Evolutionary conservation across 2,329 filamentous ascomycete species (phyloP).

Genomic region (Mycosphaerella sp.): DNA sequence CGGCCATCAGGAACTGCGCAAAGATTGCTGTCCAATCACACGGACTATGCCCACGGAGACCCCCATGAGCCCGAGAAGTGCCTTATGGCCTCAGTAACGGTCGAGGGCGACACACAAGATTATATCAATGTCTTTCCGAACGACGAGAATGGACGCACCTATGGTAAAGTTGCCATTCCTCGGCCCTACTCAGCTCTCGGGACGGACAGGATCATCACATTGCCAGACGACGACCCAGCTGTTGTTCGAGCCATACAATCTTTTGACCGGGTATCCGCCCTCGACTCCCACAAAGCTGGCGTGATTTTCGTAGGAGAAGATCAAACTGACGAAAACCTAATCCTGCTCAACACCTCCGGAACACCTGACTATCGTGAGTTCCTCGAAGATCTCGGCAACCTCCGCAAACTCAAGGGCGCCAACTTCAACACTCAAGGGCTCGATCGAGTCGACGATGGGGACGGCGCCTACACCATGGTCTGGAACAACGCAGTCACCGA

Average conservation of each 20-base stretch:
- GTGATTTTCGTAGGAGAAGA: constrained; percentile 88
- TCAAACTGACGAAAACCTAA: constrained; percentile 75
- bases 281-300: constrained; percentile 93
- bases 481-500: constrained; percentile 95
- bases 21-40: constrained; percentile 18
- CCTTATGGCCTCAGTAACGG: constrained; percentile 21
- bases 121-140: constrained; percentile 29
- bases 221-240: constrained; percentile 57
- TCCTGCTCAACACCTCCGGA: constrained; percentile 78
- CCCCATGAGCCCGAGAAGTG: constrained; percentile 11
- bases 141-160: constrained; percentile 22
- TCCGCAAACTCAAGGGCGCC: constrained; percentile 73
- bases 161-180: constrained; percentile 48
- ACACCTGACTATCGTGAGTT: constrained; percentile 86
- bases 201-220: constrained; percentile 47
- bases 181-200: constrained; percentile 27
- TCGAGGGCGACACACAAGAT: constrained; percentile 22
- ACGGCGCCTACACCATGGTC: constrained; percentile 83
- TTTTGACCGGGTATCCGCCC: constrained; percentile 81
- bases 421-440: constrained; percentile 91
- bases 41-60: constrained; percentile 13
- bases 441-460: constrained; percentile 67
- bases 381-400: constrained; percentile 70
- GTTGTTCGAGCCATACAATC: constrained; percentile 66
- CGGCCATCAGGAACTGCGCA: constrained; percentile 29